Percentiles rank a stretch among this genome's conserved stretches.
Evolutionary conservation across 2,329 filamentous ascomycete species (phyloP).

Genomic region (Macrophomina tecta): DNA sequence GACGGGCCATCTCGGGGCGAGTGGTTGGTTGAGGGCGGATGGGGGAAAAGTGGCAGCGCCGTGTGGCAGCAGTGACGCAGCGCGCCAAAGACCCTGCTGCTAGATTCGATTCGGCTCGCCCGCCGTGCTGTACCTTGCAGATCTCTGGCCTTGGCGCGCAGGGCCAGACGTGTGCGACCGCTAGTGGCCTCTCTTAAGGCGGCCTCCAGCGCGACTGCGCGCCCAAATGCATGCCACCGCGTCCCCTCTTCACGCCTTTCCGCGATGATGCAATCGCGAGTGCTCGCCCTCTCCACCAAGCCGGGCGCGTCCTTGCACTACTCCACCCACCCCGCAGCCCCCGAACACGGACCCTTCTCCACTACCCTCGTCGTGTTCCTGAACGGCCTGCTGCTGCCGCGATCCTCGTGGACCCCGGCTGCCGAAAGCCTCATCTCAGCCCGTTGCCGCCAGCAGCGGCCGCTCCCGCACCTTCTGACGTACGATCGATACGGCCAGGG

Average conservation of each 20-base stretch:
- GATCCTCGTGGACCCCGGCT: constrained; percentile 46
- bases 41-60: background rate
- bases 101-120: constrained; percentile 18
- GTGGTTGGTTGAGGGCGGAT: background rate
- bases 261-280: constrained; percentile 16
- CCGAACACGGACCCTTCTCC: constrained; percentile 36
- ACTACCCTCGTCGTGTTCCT: constrained; percentile 51
- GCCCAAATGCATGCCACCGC: no score
- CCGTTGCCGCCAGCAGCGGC: constrained; percentile 33
- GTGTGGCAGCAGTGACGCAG: constrained; percentile 21
- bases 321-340: constrained; percentile 16
- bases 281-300: constrained; percentile 39
- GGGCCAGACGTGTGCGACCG: constrained; percentile 10
- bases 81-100: constrained; percentile 16
- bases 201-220: no score
- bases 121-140: constrained; percentile 6
- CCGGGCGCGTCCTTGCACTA: constrained; percentile 29
- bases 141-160: constrained; percentile 14
- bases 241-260: background rate
- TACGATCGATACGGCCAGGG: constrained; percentile 68
- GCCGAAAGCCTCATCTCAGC: constrained; percentile 42
- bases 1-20: background rate
- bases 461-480: constrained; percentile 54
- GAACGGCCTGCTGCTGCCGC: constrained; percentile 51
- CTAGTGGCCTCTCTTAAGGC: background rate